phyloP scores from a whole-genome alignment of 2,329 filamentous ascomycete species.

The Exophiala dermatitidis region DNA sequence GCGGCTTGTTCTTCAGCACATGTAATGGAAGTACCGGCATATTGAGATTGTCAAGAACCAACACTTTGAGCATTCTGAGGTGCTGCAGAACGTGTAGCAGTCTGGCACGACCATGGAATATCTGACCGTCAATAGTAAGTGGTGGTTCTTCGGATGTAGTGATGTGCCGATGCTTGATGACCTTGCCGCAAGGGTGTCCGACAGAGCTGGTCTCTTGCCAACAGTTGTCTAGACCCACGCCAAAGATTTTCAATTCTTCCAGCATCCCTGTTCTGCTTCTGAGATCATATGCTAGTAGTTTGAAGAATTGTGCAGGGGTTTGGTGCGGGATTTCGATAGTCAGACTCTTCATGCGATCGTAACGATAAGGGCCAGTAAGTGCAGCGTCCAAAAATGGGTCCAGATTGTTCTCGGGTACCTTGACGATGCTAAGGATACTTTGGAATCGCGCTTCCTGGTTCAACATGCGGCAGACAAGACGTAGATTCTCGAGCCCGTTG shows the following conservation, averaged over 20 bases:
- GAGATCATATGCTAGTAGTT: slow-evolving; percentile 5
- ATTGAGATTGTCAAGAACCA: slow-evolving; percentile 22
- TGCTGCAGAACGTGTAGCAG: slow-evolving; percentile 9
- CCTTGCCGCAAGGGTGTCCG: slow-evolving; percentile 10
- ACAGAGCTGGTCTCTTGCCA: slow-evolving; percentile 12
- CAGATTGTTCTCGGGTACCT: slow-evolving; percentile 5
- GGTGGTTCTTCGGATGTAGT: slow-evolving; percentile 1
- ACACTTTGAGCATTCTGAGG: slow-evolving; percentile 11
- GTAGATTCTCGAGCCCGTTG: slow-evolving; percentile 9
- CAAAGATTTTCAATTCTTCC: slow-evolving; percentile 20
- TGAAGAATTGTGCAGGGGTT: slow-evolving; percentile 1
- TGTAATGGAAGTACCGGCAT: slow-evolving; percentile 14
- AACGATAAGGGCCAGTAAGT: background rate
- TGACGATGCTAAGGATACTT: slow-evolving; percentile 8
- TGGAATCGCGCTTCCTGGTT: slow-evolving; percentile 12
- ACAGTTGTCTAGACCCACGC: slow-evolving; percentile 14
- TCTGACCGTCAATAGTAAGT: slow-evolving; percentile 12
- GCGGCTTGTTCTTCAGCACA: slow-evolving; percentile 19
- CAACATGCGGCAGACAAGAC: slow-evolving; percentile 13
- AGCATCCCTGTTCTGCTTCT: slow-evolving; percentile 2
- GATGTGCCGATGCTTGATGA: background rate
- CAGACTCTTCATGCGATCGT: slow-evolving; percentile 10
- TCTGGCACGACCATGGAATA: slow-evolving; percentile 2
- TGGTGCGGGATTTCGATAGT: slow-evolving; percentile 17
- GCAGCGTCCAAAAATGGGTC: slow-evolving; percentile 3